phyloP scores from a whole-genome alignment of 2,329 filamentous ascomycete species.

The Sporothrix humicola region DNA sequence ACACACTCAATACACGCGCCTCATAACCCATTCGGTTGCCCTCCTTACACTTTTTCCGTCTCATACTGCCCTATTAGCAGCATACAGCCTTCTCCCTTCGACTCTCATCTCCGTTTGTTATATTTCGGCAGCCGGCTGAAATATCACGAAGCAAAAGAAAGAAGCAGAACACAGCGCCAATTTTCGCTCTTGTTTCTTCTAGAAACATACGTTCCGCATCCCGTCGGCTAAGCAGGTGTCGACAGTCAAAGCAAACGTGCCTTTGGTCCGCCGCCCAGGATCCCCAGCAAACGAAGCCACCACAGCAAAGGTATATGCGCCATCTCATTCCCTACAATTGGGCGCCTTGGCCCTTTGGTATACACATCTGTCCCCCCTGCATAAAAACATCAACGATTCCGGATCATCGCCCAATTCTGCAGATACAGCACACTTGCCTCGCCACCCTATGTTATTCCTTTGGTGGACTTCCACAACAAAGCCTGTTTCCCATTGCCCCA shows the following conservation, averaged over 20 bases:
- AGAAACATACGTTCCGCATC: constrained; percentile 37
- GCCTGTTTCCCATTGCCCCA: background rate
- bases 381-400: background rate
- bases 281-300: constrained; percentile 10
- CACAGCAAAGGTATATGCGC: constrained; percentile 21
- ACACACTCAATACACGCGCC: too few relatives aligned
- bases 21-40: background rate
- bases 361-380: constrained; percentile 13
- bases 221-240: constrained; percentile 37
- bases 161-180: background rate
- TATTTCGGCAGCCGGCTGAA: constrained; percentile 37
- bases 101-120: constrained; percentile 6
- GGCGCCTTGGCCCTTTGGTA: background rate
- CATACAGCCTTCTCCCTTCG: background rate
- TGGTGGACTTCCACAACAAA: background rate
- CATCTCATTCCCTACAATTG: background rate
- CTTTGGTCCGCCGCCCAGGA: constrained; percentile 17
- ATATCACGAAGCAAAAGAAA: constrained; percentile 29
- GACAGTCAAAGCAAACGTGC: constrained; percentile 28
- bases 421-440: background rate
- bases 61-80: background rate
- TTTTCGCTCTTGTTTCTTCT: constrained; percentile 5
- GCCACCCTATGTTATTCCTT: background rate
- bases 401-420: background rate
- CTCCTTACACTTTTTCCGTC: background rate